Percentiles rank a stretch among this genome's conserved stretches.
Evolutionary conservation across 2,329 filamentous ascomycete species (phyloP).

Genomic region (Ascochyta pisi): DNA sequence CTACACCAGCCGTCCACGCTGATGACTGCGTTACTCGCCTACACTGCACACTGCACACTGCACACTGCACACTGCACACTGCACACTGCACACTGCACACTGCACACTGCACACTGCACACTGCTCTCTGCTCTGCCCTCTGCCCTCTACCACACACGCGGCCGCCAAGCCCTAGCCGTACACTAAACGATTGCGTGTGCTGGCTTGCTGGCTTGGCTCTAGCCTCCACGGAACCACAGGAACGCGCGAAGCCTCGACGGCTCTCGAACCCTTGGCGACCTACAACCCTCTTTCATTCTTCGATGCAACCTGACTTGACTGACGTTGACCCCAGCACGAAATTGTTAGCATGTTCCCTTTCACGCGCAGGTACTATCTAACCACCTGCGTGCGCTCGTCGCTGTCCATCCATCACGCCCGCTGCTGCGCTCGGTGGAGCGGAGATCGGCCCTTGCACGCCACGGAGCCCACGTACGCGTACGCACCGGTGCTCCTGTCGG

Average conservation of each 20-base stretch:
- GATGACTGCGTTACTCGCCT: background rate
- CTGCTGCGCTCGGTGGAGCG: constrained; percentile 6
- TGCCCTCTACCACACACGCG: background rate
- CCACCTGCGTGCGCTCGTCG: no score
- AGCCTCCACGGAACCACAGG: constrained; percentile 11
- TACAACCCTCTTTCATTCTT: background rate
- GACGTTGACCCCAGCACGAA: background rate
- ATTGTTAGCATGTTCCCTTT: background rate
- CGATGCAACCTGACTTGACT: background rate
- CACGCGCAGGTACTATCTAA: background rate
- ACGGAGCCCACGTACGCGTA: constrained; percentile 18
- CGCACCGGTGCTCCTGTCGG: constrained; percentile 4
- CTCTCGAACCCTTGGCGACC: constrained; percentile 6
- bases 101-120: no score
- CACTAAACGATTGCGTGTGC: constrained; percentile 19
- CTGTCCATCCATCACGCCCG: background rate
- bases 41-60: no score
- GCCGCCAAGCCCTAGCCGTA: constrained; percentile 11
- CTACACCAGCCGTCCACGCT: background rate
- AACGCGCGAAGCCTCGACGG: constrained; percentile 9
- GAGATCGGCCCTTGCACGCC: constrained; percentile 8
- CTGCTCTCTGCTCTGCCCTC: background rate
- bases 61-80: no score
- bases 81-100: no score
- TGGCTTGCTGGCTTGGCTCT: constrained; percentile 6